These are phyloP conservation scores for Vigna nakashimae DNA, from an alignment of 306 rosid genomes.

Conservation along the genomic window DNA sequence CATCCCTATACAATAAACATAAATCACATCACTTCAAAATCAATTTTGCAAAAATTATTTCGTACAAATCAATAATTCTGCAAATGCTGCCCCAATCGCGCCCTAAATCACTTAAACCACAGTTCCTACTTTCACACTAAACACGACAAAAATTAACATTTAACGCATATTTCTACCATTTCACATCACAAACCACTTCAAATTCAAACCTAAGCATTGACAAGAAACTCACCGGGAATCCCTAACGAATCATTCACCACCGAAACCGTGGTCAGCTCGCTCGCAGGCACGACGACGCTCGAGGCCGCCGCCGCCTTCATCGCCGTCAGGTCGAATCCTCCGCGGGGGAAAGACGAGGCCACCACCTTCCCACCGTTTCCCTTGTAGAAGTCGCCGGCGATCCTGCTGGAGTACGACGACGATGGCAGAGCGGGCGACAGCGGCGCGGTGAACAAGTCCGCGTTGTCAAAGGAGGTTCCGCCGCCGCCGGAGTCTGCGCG, in stretches of 20 bases:
- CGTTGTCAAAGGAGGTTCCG: constrained; percentile 32
- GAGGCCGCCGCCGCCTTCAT: constrained; percentile 60
- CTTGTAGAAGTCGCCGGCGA: constrained; percentile 47
- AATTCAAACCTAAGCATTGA: constrained; percentile 8
- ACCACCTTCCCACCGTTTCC: constrained; percentile 48
- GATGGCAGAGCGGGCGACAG: constrained; percentile 49
- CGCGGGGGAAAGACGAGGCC: constrained; percentile 61
- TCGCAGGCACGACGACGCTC: constrained; percentile 61
- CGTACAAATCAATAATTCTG: neutral
- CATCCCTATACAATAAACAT: neutral
- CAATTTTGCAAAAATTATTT: neutral
- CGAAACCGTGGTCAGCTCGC: constrained; percentile 66
- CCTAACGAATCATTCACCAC: constrained; percentile 53
- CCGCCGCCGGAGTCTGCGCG: constrained; percentile 35
- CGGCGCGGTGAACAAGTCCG: constrained; percentile 39
- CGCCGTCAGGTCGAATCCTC: constrained; percentile 64
- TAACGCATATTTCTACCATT: neutral
- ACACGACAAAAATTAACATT: constrained; percentile 18
- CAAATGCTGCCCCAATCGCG: neutral
- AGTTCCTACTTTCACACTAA: constrained; percentile 9
- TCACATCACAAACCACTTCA: constrained; percentile 23
- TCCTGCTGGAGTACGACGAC: constrained; percentile 56
- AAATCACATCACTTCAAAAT: neutral
- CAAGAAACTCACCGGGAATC: constrained; percentile 50
- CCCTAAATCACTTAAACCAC: constrained; percentile 1